A percentile compares a stretch with the other conserved stretches of the same genome.
These are phyloP conservation scores for Linum usitatissimum DNA, from an alignment of 345 rosid genomes.

Conservation along the genomic window DNA sequence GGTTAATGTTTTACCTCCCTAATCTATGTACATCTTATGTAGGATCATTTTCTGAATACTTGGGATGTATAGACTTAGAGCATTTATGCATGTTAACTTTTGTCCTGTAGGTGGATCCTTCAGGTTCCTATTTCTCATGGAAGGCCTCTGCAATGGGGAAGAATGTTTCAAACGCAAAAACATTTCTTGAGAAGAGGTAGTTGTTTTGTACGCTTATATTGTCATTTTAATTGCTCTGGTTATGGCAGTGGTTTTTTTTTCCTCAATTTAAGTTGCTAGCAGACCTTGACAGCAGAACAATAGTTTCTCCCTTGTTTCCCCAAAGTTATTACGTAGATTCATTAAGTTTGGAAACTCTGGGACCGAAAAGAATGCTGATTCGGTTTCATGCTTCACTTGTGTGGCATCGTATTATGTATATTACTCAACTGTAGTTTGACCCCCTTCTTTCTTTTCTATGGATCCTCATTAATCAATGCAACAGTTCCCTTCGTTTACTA, in stretches of 20 bases:
- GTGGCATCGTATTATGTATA: too few relatives aligned
- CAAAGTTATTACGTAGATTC: background rate
- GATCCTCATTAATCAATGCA: background rate
- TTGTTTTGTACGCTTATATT: background rate
- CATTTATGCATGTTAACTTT: background rate
- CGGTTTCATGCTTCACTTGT: too few relatives aligned
- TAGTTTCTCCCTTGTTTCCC: background rate
- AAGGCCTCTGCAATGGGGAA: slow-evolving; percentile 99
- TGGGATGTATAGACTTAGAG: too few relatives aligned
- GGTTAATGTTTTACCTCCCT: background rate
- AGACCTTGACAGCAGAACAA: background rate
- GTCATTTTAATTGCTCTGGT: background rate
- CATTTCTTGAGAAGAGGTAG: slow-evolving; percentile 91
- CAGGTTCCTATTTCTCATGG: slow-evolving; percentile 98
- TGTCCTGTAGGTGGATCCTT: slow-evolving; percentile 67
- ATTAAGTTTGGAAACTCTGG: background rate
- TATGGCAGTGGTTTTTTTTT: background rate
- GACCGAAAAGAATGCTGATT: background rate
- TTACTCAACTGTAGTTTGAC: too few relatives aligned
- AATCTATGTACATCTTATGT: background rate
- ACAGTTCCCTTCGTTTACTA: background rate
- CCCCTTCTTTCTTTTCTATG: too few relatives aligned
- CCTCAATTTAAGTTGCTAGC: background rate
- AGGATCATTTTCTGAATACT: background rate
- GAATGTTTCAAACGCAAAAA: slow-evolving; percentile 88